phyloP scores from a whole-genome alignment of 179 eudicot species.

The Amaranthus tricolor region DNA sequence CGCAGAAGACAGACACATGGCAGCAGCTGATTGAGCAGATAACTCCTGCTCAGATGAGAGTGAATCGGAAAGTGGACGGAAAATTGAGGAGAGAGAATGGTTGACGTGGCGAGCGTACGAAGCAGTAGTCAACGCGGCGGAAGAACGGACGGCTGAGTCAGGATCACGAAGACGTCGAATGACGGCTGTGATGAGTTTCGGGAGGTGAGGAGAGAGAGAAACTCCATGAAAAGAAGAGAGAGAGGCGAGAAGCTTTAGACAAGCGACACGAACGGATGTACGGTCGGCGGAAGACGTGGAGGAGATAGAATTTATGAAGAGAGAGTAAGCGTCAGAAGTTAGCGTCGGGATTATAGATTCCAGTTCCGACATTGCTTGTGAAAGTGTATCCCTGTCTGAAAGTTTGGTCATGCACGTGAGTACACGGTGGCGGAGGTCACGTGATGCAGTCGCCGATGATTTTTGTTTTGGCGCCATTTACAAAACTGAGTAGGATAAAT shows the following conservation, averaged over 20 bases:
- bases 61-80: conserved; percentile 59
- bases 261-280: conserved; percentile 57
- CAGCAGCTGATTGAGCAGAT: conserved; percentile 61
- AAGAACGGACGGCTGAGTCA: conserved; percentile 61
- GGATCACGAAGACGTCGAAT: conserved; percentile 63
- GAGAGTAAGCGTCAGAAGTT: conserved; percentile 46
- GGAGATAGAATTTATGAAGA: conserved; percentile 59
- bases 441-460: conserved; percentile 41
- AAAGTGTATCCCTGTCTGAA: conserved; percentile 80
- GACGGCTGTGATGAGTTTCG: conserved; percentile 63
- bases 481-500: not conserved
- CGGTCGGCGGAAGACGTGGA: conserved; percentile 58
- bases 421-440: conserved; percentile 75
- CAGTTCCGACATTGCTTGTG: conserved; percentile 68
- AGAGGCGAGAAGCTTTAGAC: conserved; percentile 49
- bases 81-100: conserved; percentile 41
- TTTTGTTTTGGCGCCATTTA: conserved; percentile 29
- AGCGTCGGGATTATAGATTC: conserved; percentile 62
- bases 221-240: conserved; percentile 54
- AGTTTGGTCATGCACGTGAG: conserved; percentile 73
- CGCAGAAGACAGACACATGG: conserved; percentile 63
- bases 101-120: not conserved
- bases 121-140: conserved; percentile 40
- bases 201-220: conserved; percentile 55
- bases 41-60: conserved; percentile 71